Percentiles rank a stretch among this genome's conserved stretches.
These are phyloP conservation scores for Fomitopsis betulina DNA, from an alignment of 1,284 basidiomycete species.

Conservation along the genomic window DNA sequence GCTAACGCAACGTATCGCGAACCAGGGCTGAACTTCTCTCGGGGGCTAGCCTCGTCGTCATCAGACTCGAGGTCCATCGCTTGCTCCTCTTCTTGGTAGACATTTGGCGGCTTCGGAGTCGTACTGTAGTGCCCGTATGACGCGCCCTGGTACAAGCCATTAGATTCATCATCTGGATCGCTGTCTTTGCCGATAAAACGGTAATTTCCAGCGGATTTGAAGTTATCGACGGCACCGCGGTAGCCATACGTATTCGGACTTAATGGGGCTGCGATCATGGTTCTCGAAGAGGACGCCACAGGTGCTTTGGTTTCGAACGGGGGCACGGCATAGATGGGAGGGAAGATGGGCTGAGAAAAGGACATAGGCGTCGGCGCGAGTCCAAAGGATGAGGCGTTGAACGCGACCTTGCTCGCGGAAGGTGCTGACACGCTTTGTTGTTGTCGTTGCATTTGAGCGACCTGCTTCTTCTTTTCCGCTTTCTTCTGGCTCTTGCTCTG, in stretches of 20 bases:
- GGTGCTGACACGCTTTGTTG: neutral
- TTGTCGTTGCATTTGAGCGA: neutral
- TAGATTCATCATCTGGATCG: neutral
- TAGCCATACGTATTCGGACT: neutral
- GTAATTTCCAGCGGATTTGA: neutral
- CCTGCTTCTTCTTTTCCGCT: constrained; percentile 15
- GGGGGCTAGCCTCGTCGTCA: constrained; percentile 1
- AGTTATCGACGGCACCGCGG: neutral
- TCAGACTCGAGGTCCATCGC: constrained; percentile 20
- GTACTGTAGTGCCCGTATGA: neutral
- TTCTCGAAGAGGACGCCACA: neutral
- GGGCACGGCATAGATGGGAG: neutral
- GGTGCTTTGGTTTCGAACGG: neutral
- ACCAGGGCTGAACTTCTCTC: neutral
- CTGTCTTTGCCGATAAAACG: neutral
- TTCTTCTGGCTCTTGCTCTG: constrained; percentile 15
- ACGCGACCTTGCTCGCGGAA: neutral
- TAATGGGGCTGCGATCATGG: neutral
- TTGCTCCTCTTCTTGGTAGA: constrained; percentile 6
- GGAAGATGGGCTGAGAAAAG: neutral
- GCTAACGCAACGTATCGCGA: neutral
- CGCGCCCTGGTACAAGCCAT: neutral
- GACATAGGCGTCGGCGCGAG: neutral
- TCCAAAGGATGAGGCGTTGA: neutral
- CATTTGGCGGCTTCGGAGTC: neutral